Percentiles rank a stretch among this genome's conserved stretches.
phyloP scores from a whole-genome alignment of 768 basidiomycete species.

The Pleurotus salmoneostramineus region DNA sequence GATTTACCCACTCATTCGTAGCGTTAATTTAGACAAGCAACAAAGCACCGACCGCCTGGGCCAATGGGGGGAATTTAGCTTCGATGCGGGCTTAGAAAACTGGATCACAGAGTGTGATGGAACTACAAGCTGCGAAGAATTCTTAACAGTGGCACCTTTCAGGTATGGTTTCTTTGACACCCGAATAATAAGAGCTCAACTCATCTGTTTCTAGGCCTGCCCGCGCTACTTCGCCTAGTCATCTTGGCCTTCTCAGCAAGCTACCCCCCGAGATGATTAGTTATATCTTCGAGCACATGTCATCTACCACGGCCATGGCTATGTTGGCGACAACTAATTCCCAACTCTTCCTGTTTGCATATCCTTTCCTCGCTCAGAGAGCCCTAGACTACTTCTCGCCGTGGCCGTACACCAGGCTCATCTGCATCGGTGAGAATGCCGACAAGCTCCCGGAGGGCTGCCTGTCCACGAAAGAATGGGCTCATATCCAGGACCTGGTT shows the following conservation, averaged over 20 bases:
- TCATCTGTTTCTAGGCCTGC: not conserved
- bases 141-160: not conserved
- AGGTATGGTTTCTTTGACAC: not conserved
- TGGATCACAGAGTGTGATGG: not conserved
- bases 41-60: not conserved
- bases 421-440: conserved; percentile 10
- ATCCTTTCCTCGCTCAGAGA: not conserved
- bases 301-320: not conserved
- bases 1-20: not conserved
- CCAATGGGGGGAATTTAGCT: not conserved
- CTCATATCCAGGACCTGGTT: not conserved
- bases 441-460: conserved; percentile 10
- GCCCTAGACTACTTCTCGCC: not conserved
- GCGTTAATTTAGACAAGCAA: not conserved
- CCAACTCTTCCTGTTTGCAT: not conserved
- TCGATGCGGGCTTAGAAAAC: not conserved
- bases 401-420: conserved; percentile 9
- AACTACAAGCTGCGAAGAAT: not conserved
- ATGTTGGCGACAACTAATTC: not conserved
- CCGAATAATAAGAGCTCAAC: not conserved
- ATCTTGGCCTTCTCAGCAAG: not conserved
- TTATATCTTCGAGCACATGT: not conserved
- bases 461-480: conserved; percentile 5
- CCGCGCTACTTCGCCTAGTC: not conserved
- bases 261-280: not conserved